Base-by-base conservation (phyloP, 2,329 filamentous ascomycete species). In the Bimuria novae-zelandiae region DNA sequence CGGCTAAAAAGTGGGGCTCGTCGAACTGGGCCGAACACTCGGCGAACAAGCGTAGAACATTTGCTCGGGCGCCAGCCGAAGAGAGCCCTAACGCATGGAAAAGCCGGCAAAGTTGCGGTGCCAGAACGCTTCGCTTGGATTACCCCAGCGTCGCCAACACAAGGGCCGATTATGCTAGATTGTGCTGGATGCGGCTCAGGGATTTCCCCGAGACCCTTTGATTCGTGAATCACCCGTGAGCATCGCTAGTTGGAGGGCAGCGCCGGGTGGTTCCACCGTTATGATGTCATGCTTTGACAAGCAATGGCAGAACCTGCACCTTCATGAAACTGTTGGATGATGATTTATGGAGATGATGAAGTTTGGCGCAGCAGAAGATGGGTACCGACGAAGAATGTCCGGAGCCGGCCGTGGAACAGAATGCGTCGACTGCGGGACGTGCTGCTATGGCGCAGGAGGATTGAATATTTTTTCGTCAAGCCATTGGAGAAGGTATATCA, bases 251-350 rank as follows among this genome's bases (percentile, higher is more conserved):
- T 17, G n/a, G n/a, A n/a, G 30, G 16, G 29, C 10, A 21, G 22
- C 36, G 27, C 23, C 25, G 35, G 35, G 16, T 17, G 62, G 60
- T 39, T 63, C 63, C 67, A 68, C 66, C 32, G 16, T 11, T 35
- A 47, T 62, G 62, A 69, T 65, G 66, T 69, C 65, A 70, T 66
- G 25, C 51, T 45, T 52, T 55, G 50, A 56, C 55, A 19, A 48
- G 49, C 29, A 51, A 32, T 49, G 49, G 49, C 54, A 55, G 51
- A 54, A 54, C 45, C 45, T 50, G 49, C 39, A 41, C 25, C 30
- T 43, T 52, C 35, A 50, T 64, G 65, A 68, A 69, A 69, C 67
- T 64, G 65, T 68, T 70, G 67, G 65, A 67, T 64, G 54, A 35
- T 16, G 32, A 27, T 37, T 43, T 50, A 43, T 50, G 48, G 48